A percentile compares a stretch with the other conserved stretches of the same genome.
Evolutionary conservation across 371 early-diverging fungal species (phyloP).

Genomic region (Actinomortierella ambigua): DNA sequence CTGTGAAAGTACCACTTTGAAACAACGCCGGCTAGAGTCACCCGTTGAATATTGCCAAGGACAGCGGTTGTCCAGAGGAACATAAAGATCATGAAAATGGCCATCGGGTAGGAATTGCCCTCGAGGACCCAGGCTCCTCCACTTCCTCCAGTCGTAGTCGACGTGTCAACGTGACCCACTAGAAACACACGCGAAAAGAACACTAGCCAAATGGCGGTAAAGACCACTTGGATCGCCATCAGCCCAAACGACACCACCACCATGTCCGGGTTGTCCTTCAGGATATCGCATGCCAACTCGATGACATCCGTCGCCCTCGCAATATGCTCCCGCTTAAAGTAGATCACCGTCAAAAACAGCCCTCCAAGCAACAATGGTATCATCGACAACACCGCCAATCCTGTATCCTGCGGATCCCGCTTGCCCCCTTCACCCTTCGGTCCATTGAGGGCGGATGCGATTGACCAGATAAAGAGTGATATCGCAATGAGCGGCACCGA

Average conservation of each 20-base stretch:
- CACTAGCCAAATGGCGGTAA: slow-evolving; percentile 69
- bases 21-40: slow-evolving; percentile 70
- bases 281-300: slow-evolving; percentile 73
- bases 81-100: slow-evolving; percentile 65
- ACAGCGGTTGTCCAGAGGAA: slow-evolving; percentile 80
- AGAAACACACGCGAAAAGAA: slow-evolving; percentile 73
- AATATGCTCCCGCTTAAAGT: slow-evolving; percentile 32
- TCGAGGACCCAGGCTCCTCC: slow-evolving; percentile 56
- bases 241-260: slow-evolving; percentile 63
- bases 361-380: slow-evolving; percentile 56
- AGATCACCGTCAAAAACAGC: slow-evolving; percentile 32
- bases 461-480: slow-evolving; percentile 61
- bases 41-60: slow-evolving; percentile 71
- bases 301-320: slow-evolving; percentile 39
- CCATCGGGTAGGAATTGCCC: slow-evolving; percentile 56
- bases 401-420: slow-evolving; percentile 52
- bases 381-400: slow-evolving; percentile 59
- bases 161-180: slow-evolving; percentile 52
- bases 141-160: slow-evolving; percentile 15
- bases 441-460: slow-evolving; percentile 55
- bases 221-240: slow-evolving; percentile 59
- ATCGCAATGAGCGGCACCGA: slow-evolving; percentile 59
- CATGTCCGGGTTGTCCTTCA: slow-evolving; percentile 73
- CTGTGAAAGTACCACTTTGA: slow-evolving; percentile 81
- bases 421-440: slow-evolving; percentile 47